These are phyloP conservation scores for Acorus gramineus DNA, from an alignment of 106 monocot species.

Conservation along the genomic window DNA sequence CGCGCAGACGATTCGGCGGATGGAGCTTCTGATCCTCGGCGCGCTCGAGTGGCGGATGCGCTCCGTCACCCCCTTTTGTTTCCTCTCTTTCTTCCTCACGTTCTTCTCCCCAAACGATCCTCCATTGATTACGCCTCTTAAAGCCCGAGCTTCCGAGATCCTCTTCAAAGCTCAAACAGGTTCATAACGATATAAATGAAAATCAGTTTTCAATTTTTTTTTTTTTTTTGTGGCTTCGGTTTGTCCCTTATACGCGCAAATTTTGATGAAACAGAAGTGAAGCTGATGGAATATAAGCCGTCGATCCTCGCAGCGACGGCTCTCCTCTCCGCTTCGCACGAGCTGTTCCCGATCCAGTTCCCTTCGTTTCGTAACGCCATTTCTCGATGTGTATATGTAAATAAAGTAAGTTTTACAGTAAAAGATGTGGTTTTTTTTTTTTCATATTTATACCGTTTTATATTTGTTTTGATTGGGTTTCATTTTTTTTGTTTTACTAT, in stretches of 20 bases:
- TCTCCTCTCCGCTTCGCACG: slow-evolving; percentile 56
- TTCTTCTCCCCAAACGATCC: slow-evolving; percentile 34
- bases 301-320: slow-evolving; percentile 69
- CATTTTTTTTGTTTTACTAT: background rate
- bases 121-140: slow-evolving; percentile 36
- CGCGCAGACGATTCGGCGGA: slow-evolving; percentile 45
- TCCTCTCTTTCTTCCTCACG: slow-evolving; percentile 68
- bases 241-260: background rate
- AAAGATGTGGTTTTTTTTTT: background rate
- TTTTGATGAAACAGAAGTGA: slow-evolving; percentile 32
- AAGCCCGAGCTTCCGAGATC: slow-evolving; percentile 38
- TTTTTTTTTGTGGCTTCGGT: background rate
- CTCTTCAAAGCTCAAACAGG: slow-evolving; percentile 57
- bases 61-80: slow-evolving; percentile 88
- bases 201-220: too few species aligned
- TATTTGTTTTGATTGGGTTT: background rate
- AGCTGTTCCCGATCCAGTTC: slow-evolving; percentile 50
- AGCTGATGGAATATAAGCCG: slow-evolving; percentile 64
- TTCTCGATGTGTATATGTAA: slow-evolving; percentile 33
- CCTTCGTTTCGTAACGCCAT: slow-evolving; percentile 37
- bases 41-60: slow-evolving; percentile 87
- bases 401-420: slow-evolving; percentile 25
- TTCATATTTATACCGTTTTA: background rate
- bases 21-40: slow-evolving; percentile 74
- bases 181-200: slow-evolving; percentile 1